Conservation (phyloP, 441 rosid genomes). For the Dalechampia spathulata region DNA sequence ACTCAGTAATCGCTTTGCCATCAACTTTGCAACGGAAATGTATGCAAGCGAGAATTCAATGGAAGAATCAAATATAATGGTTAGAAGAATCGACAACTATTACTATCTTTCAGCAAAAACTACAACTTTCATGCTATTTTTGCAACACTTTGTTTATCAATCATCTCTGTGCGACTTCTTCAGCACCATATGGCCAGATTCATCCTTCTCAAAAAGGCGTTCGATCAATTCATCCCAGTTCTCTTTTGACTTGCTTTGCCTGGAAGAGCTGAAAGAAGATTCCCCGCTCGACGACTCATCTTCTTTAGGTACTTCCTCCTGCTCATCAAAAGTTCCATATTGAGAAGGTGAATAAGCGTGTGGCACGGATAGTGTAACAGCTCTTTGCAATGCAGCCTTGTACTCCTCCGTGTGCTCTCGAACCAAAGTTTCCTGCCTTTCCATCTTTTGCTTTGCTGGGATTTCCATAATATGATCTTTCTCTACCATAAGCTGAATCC, state of each 20-base stretch:
- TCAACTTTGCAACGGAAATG: no score
- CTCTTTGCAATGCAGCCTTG: constrained; percentile 75
- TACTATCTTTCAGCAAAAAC: neutral
- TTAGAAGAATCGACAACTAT: constrained; percentile 26
- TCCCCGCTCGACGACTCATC: constrained; percentile 30
- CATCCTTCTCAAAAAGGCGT: constrained; percentile 64
- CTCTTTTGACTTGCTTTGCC: constrained; percentile 26
- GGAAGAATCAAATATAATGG: no score
- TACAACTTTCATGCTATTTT: neutral
- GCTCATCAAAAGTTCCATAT: constrained; percentile 72
- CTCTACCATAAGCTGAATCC: constrained; percentile 60
- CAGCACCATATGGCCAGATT: constrained; percentile 47
- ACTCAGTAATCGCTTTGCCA: no score
- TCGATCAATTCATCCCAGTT: constrained; percentile 77
- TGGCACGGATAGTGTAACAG: constrained; percentile 69
- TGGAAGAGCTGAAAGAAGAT: constrained; percentile 29
- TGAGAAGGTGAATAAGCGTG: constrained; percentile 55
- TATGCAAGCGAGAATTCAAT: no score
- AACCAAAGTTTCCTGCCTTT: constrained; percentile 66
- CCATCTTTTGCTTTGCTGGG: constrained; percentile 79
- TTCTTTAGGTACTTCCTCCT: constrained; percentile 23
- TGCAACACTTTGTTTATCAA: constrained; percentile 12
- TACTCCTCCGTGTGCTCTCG: constrained; percentile 70
- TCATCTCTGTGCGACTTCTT: constrained; percentile 34
- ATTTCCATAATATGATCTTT: constrained; percentile 59